Base-by-base conservation (phyloP, 805 yeast species). In the Saturnispora diversa region DNA sequence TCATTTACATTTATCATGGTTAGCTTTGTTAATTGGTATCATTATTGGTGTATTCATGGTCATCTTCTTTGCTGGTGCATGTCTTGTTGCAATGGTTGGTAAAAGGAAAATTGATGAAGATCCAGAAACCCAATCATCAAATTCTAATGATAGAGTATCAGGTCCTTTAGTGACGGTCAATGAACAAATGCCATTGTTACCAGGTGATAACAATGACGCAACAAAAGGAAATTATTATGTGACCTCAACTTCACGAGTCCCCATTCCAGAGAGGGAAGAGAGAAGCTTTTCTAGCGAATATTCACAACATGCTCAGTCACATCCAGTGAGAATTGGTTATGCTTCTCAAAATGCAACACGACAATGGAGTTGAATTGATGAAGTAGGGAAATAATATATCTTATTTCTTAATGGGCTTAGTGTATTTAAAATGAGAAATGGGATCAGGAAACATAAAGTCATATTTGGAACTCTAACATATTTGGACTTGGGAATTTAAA, bases 1-100 rank as follows among this genome's bases (percentile, higher is more conserved):
- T 33, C 81, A 73, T 44, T 58, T 83, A 19, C 80, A 72, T 45
- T 59, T 84, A 27, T 87, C 92, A 5, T 68, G 75, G 39, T 68
- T 79, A 15, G 84, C 90, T 11, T 62, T 82, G 24, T 78, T 78
- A 0, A 58, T 82, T 21, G 94, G 92, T 6, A 63, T 80, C 4
- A 59, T 81, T 2, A 51, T 80, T 7, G 90, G 90, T 0, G 65
- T 78, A 23, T 48, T 79, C 3, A 50, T 66, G 3, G 53, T 68
- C 23, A 46, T 64, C 2, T 12, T 55, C 1, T 44, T 62, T 2
- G 45, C 62, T 7, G 58, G 64, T 2, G 65, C 67, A 43, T 60
- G 65, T 44, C 55, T 67, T 53, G 45, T 63, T 15, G 49, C 54
- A 7, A 43, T 68, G 40, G 49, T 63, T 22, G 63, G 63, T 31